Evolutionary conservation across 805 yeast species (phyloP).

Genomic region (Pichia heedii): DNA sequence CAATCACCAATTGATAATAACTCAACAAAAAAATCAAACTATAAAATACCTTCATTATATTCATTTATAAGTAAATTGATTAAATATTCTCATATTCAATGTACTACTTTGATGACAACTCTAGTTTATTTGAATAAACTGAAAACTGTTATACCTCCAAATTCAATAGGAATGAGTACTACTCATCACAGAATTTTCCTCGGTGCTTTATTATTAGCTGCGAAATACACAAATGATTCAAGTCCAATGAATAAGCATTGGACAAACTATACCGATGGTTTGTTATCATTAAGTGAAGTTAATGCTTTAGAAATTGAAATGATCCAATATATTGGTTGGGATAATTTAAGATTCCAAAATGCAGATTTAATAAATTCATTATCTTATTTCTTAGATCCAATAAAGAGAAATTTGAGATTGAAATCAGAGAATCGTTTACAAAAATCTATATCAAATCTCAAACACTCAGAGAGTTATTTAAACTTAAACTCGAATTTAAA

Average conservation of each 20-base stretch:
- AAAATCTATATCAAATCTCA: neutral
- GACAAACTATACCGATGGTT: conserved; percentile 87
- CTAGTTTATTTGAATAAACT: conserved; percentile 74
- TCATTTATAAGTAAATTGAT: conserved; percentile 67
- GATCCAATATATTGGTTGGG: conserved; percentile 78
- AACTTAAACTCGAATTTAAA: neutral
- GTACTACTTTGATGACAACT: conserved; percentile 91
- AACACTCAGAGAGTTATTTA: neutral
- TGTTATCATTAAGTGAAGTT: conserved; percentile 67
- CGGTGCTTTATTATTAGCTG: conserved; percentile 84
- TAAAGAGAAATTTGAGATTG: conserved; percentile 42
- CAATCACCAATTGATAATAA: conserved; percentile 25
- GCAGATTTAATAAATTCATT: conserved; percentile 62
- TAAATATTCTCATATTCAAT: conserved; percentile 80
- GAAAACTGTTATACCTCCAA: conserved; percentile 69
- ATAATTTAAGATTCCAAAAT: conserved; percentile 53
- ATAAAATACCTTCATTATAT: conserved; percentile 36
- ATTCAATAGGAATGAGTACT: conserved; percentile 86
- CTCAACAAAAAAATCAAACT: conserved; percentile 7
- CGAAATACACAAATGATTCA: conserved; percentile 86
- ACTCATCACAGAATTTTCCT: conserved; percentile 89
- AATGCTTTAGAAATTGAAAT: conserved; percentile 89
- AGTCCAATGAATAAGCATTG: conserved; percentile 95
- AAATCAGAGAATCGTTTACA: conserved; percentile 11
- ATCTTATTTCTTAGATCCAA: conserved; percentile 67